Base-by-base conservation (phyloP, 2,329 filamentous ascomycete species). In the Dryadomyces sulphureus region DNA sequence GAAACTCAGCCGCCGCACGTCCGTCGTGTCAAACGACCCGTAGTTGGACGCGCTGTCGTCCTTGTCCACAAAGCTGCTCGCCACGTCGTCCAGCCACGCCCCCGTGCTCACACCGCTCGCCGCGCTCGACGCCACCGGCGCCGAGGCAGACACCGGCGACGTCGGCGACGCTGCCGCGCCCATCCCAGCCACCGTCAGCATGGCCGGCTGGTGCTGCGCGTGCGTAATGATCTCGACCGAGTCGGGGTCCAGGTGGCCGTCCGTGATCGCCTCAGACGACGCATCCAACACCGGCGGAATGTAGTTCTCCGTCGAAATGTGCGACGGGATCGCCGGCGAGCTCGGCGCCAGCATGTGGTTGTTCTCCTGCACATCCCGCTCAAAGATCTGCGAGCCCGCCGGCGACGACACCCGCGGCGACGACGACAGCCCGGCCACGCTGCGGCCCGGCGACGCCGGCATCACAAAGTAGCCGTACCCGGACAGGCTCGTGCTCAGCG, bases 161-260 rank as follows among this genome's bases (percentile, higher is more conserved):
- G 50, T 55, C 55, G 46, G 47, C 53, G 17, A 48, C 54, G 41
- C 64, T 49, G 21, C 59, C 54, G 38, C 66, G 25, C 50, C 54
- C 19, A 64, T 59, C 40, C 75, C 74, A 1, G 75, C 72, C 34
- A 90, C 80, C 1, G 78, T 73, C 11, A 79, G 70, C 1, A 77
- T 72, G 12, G 86, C 88, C 22, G 86, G 81, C 57, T 90, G 87
- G 61, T 95, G 89, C 21, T 79, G 79, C 27, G 77, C 73, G 60
- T 93, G 88, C 42, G 85, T 95, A 40, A 95, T 77, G 59, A 96
- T 95, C 66, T 95, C 88, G 45, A 96, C 89, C 21, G 80, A 77
- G 60, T 95, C 88, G 5, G 88, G 87, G 60, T 92, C 82, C 43
- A 95, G 72, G 48, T 81, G 79, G 54, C 78, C 70, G 62, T 94